These are phyloP conservation scores for Thamnidium elegans DNA, from an alignment of 192 early-diverging fungal species.

Conservation along the genomic window DNA sequence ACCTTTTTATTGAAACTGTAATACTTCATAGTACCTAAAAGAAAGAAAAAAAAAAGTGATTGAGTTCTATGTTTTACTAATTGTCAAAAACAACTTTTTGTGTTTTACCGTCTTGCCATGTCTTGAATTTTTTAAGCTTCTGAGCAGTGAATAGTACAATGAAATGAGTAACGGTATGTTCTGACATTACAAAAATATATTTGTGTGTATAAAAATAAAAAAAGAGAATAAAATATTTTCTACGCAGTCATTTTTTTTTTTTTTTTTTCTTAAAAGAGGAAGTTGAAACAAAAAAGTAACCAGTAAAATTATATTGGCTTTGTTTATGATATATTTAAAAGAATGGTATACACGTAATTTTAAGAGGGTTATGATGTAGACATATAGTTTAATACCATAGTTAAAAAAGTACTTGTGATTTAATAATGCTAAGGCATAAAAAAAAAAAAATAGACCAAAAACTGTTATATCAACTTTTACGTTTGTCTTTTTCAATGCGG, in stretches of 20 bases:
- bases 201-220: background rate
- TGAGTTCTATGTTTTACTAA: background rate
- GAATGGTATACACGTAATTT: too few species aligned
- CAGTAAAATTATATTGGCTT: too few species aligned
- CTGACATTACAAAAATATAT: background rate
- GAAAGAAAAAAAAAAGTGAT: conserved; percentile 10
- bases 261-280: too few species aligned
- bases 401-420: too few species aligned
- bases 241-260: background rate
- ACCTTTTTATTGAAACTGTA: conserved; percentile 31
- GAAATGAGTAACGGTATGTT: conserved; percentile 16
- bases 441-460: too few species aligned
- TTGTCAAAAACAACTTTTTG: background rate
- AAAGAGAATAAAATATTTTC: background rate
- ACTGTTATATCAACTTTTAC: too few species aligned
- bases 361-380: too few species aligned
- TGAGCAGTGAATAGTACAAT: conserved; percentile 44
- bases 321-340: too few species aligned
- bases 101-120: conserved; percentile 49
- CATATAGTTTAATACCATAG: too few species aligned
- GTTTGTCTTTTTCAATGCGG: too few species aligned
- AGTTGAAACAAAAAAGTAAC: too few species aligned
- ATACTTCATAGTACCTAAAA: conserved; percentile 23
- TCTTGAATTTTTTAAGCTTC: conserved; percentile 52
- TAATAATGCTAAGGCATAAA: too few species aligned